Percentiles rank a stretch among this genome's conserved stretches.
Evolutionary conservation across 2,329 filamentous ascomycete genomes (phyloP).

Genomic region (Colletotrichum sp.): DNA sequence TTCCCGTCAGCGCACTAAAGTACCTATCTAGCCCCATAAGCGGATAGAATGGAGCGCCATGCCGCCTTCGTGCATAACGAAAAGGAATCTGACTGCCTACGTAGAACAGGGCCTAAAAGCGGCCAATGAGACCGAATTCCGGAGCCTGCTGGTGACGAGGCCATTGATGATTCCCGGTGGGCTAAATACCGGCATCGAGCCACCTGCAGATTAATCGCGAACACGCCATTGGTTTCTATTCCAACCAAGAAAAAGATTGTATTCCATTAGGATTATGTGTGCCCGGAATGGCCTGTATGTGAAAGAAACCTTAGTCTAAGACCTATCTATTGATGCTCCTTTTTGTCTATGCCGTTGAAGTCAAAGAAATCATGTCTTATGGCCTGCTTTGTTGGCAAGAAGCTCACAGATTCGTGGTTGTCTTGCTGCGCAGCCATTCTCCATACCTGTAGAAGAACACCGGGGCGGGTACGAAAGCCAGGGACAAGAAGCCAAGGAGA

Average conservation of each 20-base stretch:
- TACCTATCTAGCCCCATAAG: not conserved
- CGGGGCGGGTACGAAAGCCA: slow-evolving; percentile 2
- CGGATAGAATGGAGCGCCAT: not conserved
- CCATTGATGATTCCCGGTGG: not conserved
- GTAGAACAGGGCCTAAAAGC: not conserved
- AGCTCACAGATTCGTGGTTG: slow-evolving; percentile 38
- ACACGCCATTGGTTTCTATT: not conserved
- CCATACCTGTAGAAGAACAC: not conserved
- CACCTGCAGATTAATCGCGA: not conserved
- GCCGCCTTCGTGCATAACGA: not conserved
- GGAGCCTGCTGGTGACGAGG: not conserved
- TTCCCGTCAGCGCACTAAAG: not conserved
- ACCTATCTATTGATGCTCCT: not conserved
- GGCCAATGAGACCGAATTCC: not conserved
- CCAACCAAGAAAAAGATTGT: not conserved
- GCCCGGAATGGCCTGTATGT: not conserved
- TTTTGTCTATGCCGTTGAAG: not conserved
- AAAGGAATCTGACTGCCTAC: not conserved
- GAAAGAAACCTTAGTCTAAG: not conserved
- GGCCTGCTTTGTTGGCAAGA: not conserved
- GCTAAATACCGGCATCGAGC: not conserved
- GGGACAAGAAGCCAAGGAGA: slow-evolving; percentile 14
- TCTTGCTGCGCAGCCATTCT: slow-evolving; percentile 44
- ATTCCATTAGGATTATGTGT: not conserved
- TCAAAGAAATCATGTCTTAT: not conserved